Evolutionary conservation across 1,284 basidiomycete genomes (phyloP).

Genomic region (Athelia psychrophila): DNA sequence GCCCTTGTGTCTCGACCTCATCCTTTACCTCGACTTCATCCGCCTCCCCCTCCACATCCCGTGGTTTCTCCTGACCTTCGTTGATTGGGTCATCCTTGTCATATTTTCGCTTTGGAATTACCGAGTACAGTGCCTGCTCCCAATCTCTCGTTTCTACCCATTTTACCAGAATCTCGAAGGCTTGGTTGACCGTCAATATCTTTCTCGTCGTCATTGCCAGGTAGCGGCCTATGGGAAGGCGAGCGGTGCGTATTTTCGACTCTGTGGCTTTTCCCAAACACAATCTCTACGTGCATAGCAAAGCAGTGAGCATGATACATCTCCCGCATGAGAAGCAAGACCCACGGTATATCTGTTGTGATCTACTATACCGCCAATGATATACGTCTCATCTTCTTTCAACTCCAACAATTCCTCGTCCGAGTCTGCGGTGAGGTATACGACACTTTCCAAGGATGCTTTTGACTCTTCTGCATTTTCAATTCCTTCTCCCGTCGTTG

Average conservation of each 20-base stretch:
- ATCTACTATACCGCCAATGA: conserved; percentile 97
- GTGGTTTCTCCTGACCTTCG: conserved; percentile 11
- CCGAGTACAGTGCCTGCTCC: conserved; percentile 79
- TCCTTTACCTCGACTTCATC: background rate
- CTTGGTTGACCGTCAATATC: conserved; percentile 97
- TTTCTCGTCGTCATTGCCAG: conserved; percentile 87
- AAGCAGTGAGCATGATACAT: conserved; percentile 2
- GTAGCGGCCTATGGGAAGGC: conserved; percentile 90
- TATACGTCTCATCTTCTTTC: conserved; percentile 83
- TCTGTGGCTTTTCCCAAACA: conserved; percentile 85
- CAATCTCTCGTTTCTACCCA: conserved; percentile 86
- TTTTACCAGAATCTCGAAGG: conserved; percentile 88
- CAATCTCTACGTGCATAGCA: conserved; percentile 57
- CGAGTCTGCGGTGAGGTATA: conserved; percentile 97
- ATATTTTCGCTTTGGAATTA: conserved; percentile 91
- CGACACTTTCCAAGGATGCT: conserved; percentile 49
- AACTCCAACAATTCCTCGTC: conserved; percentile 81
- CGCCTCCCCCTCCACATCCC: background rate
- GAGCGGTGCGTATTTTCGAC: conserved; percentile 79
- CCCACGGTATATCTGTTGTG: conserved; percentile 94
- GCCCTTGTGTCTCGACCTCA: background rate
- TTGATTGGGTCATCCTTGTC: conserved; percentile 21
- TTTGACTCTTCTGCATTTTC: conserved; percentile 6
- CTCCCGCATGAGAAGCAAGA: conserved; percentile 1
- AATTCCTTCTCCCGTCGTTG: conserved; percentile 1